These are phyloP conservation scores for Fusarium clavum DNA, from an alignment of 2,329 filamentous ascomycete species.

Conservation along the genomic window DNA sequence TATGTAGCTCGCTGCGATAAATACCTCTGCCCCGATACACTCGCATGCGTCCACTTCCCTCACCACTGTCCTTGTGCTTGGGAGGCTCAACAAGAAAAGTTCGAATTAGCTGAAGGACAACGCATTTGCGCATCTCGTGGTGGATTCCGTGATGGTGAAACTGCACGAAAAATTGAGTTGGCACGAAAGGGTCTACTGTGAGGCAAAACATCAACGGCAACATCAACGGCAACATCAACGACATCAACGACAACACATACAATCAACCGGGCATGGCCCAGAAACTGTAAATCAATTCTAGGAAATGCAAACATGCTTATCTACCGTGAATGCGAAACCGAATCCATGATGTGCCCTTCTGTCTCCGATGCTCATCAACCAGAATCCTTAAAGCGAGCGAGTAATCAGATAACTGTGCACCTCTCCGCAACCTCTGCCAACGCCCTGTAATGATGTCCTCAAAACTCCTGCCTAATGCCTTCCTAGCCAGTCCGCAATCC, in stretches of 20 bases:
- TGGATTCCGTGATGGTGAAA: constrained; percentile 78
- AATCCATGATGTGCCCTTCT: constrained; percentile 27
- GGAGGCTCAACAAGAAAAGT: constrained; percentile 80
- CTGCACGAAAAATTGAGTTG: constrained; percentile 80
- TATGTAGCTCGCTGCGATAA: constrained; percentile 82
- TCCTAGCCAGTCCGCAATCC: constrained; percentile 16
- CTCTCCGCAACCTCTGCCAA: constrained; percentile 39
- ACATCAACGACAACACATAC: neutral
- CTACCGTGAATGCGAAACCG: constrained; percentile 26
- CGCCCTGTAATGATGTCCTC: constrained; percentile 46
- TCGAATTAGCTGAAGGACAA: constrained; percentile 77
- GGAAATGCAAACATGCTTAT: constrained; percentile 36
- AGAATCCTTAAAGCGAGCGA: constrained; percentile 36
- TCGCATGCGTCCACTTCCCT: constrained; percentile 95
- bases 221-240: neutral
- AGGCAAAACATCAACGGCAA: neutral
- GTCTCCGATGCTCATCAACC: constrained; percentile 19
- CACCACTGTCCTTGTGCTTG: constrained; percentile 97
- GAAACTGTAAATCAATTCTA: constrained; percentile 30
- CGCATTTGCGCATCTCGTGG: constrained; percentile 80
- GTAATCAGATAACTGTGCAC: constrained; percentile 19
- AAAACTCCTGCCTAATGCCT: constrained; percentile 43
- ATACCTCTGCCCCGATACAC: constrained; percentile 93
- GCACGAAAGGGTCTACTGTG: constrained; percentile 80
- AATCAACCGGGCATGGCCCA: neutral